Conservation (phyloP, 352 stramenopile genomes). For the Globisporangium polare region DNA sequence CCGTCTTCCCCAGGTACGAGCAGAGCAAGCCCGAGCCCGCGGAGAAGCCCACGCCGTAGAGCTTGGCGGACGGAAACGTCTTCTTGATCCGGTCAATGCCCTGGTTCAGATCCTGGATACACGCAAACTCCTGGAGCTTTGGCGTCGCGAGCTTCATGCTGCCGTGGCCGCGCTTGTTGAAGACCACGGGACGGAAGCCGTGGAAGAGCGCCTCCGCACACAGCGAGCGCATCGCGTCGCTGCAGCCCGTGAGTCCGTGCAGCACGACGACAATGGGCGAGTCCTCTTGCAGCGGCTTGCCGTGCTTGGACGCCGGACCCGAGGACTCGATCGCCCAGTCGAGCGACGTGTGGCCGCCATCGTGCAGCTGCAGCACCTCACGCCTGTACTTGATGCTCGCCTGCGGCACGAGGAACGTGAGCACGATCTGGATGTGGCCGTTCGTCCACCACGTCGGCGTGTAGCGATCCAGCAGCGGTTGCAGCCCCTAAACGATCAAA, state of each 20-base stretch:
- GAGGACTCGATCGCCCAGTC: conserved; percentile 59
- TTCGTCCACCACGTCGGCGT: conserved; percentile 78
- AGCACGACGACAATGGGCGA: conserved; percentile 60
- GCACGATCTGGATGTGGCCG: conserved; percentile 61
- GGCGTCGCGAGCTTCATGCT: conserved; percentile 55
- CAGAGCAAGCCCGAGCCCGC: conserved; percentile 60
- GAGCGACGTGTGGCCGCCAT: conserved; percentile 63
- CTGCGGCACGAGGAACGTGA: conserved; percentile 74
- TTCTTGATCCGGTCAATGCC: conserved; percentile 49
- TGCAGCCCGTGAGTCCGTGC: conserved; percentile 68
- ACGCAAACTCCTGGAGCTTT: conserved; percentile 68
- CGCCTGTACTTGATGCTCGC: conserved; percentile 46
- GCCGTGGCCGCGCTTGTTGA: conserved; percentile 83
- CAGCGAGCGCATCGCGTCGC: conserved; percentile 50
- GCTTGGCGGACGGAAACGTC: conserved; percentile 34
- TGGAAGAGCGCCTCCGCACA: conserved; percentile 56
- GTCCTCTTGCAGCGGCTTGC: conserved; percentile 17
- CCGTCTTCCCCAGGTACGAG: conserved; percentile 69
- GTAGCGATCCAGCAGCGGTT: conserved; percentile 49
- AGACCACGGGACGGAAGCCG: conserved; percentile 76
- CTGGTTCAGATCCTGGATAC: conserved; percentile 46
- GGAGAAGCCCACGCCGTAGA: conserved; percentile 73
- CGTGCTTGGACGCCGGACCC: conserved; percentile 4
- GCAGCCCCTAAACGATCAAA: conserved; percentile 44
- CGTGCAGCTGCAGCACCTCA: conserved; percentile 49